Percentiles rank a stretch among this genome's conserved stretches.
phyloP scores from a whole-genome alignment of 495 filamentous ascomycete species.

The Endocarpon pusillum region DNA sequence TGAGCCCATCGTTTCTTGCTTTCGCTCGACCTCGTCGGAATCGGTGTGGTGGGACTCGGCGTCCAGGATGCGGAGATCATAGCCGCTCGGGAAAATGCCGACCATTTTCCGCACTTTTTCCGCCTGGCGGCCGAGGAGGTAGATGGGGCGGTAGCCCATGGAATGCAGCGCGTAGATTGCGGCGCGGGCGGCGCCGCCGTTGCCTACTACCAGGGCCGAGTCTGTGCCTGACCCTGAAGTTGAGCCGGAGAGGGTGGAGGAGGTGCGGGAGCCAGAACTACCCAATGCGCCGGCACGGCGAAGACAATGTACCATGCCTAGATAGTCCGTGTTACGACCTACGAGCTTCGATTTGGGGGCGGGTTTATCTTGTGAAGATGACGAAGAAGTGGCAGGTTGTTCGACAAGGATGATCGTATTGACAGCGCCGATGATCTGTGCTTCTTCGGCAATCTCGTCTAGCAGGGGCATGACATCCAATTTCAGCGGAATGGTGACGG shows the following conservation, averaged over 20 bases:
- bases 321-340: slow-evolving; percentile 94
- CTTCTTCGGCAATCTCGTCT: slow-evolving; percentile 63
- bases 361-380: slow-evolving; percentile 17
- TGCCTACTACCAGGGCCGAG: slow-evolving; percentile 65
- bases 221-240: too few species aligned
- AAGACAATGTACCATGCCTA: slow-evolving; percentile 75
- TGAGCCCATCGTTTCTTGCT: too few species aligned
- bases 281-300: slow-evolving; percentile 46
- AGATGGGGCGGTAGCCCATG: slow-evolving; percentile 73
- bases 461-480: slow-evolving; percentile 68
- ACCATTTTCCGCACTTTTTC: slow-evolving; percentile 49
- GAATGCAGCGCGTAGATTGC: slow-evolving; percentile 76
- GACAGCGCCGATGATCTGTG: slow-evolving; percentile 73
- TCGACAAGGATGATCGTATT: slow-evolving; percentile 67
- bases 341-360: slow-evolving; percentile 36
- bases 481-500: slow-evolving; percentile 92
- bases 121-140: slow-evolving; percentile 64
- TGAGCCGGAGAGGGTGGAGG: slow-evolving; percentile 25
- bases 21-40: slow-evolving; percentile 26
- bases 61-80: slow-evolving; percentile 51
- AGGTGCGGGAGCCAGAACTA: slow-evolving; percentile 16
- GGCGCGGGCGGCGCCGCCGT: slow-evolving; percentile 80
- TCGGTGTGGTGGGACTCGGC: slow-evolving; percentile 29
- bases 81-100: slow-evolving; percentile 54
- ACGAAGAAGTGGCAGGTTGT: slow-evolving; percentile 1